phyloP scores from a whole-genome alignment of 495 filamentous ascomycete species.

The Mycothermus thermophilus region DNA sequence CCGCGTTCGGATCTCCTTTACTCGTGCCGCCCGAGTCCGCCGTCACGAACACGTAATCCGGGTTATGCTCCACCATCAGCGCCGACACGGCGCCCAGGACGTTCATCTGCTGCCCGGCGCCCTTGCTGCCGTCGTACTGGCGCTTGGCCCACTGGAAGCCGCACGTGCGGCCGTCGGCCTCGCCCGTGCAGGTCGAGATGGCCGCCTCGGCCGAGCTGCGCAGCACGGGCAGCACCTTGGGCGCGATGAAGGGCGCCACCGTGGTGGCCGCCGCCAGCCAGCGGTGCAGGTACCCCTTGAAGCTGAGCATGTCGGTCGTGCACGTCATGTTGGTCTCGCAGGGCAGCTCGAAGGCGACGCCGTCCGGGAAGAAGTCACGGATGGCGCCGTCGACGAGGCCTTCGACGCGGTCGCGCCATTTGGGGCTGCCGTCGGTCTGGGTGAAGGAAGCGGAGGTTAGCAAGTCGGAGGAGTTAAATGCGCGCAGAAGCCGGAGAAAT shows the following conservation, averaged over 20 bases:
- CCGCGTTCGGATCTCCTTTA: conserved; percentile 47
- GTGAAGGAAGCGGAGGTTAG: background rate
- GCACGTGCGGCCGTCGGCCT: conserved; percentile 44
- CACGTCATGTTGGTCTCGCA: conserved; percentile 53
- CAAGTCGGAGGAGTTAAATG: too few species aligned
- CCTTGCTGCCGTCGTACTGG: conserved; percentile 44
- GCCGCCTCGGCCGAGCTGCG: conserved; percentile 53
- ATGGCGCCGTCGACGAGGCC: conserved; percentile 47
- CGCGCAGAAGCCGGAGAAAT: too few species aligned
- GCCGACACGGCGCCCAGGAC: conserved; percentile 51
- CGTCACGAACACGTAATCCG: conserved; percentile 43
- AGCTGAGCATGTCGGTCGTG: conserved; percentile 64
- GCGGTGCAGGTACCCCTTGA: conserved; percentile 75
- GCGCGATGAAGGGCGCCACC: conserved; percentile 52
- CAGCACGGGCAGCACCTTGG: conserved; percentile 51
- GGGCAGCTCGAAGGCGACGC: conserved; percentile 44
- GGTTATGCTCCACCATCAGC: conserved; percentile 27
- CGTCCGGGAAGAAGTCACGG: conserved; percentile 44
- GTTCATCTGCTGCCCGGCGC: conserved; percentile 58
- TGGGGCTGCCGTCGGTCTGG: conserved; percentile 41
- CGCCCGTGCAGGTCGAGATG: conserved; percentile 52
- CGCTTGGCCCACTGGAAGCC: conserved; percentile 52
- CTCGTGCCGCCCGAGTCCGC: conserved; percentile 49
- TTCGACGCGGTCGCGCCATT: conserved; percentile 46
- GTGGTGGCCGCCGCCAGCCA: conserved; percentile 64